A percentile compares a stretch with the other conserved stretches of the same genome.
phyloP scores from a whole-genome alignment of 768 basidiomycete genomes.

The Coprinopsis marcescibilis region DNA sequence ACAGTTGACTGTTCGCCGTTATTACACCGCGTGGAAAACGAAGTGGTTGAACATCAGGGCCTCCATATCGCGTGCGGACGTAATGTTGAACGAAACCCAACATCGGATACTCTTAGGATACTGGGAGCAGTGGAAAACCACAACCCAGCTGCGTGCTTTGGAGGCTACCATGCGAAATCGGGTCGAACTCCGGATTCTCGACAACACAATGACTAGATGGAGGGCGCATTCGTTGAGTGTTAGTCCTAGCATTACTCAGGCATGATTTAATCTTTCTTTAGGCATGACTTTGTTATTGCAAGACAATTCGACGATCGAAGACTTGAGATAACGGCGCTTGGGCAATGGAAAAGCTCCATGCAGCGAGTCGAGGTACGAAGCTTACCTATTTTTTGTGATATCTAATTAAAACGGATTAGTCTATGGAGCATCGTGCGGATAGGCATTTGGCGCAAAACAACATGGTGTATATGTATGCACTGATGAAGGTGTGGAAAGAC shows the following conservation, averaged over 20 bases:
- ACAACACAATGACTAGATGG: conserved; percentile 50
- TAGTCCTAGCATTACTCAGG: neutral
- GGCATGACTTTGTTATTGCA: conserved; percentile 8
- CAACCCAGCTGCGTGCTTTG: conserved; percentile 35
- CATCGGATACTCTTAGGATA: conserved; percentile 30
- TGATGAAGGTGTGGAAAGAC: conserved; percentile 63
- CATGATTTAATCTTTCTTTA: neutral
- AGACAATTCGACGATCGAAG: conserved; percentile 5
- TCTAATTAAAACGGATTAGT: conserved; percentile 27
- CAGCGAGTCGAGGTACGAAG: conserved; percentile 17
- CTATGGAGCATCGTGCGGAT: conserved; percentile 47
- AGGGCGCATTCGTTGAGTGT: conserved; percentile 45
- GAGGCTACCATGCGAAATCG: conserved; percentile 40
- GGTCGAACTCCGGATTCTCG: conserved; percentile 44
- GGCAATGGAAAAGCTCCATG: conserved; percentile 10
- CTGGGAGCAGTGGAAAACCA: conserved; percentile 57
- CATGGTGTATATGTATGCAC: conserved; percentile 49
- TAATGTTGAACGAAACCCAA: conserved; percentile 33
- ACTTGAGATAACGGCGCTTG: conserved; percentile 6
- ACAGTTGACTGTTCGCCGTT: conserved; percentile 35
- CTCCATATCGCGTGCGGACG: conserved; percentile 46
- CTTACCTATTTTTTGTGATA: neutral
- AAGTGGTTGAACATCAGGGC: conserved; percentile 33
- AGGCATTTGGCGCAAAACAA: conserved; percentile 56
- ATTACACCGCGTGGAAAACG: conserved; percentile 50